Base-by-base conservation (phyloP, 2,329 filamentous ascomycete genomes). In the Pyrenophora seminiperda region DNA sequence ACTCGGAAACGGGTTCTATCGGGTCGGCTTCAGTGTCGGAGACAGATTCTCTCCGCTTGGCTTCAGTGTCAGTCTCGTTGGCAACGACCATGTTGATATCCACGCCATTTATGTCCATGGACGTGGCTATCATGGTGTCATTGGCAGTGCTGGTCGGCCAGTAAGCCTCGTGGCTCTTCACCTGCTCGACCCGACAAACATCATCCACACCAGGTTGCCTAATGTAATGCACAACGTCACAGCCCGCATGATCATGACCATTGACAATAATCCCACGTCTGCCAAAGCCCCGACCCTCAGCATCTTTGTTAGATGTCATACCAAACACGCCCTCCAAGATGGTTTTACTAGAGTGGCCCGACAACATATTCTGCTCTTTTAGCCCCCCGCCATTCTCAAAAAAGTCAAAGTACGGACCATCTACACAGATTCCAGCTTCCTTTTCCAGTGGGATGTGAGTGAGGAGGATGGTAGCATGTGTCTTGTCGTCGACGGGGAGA, bases 401-500 rank as follows among this genome's bases (percentile, higher is more conserved):
- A 71, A 93, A 96, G 43, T 84, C 82, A 68, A 97, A 96, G 70
- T 87, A 88, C 0, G 94, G 93, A 0, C 81, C 79, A 69, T 99
- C 94, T 1, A 90, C 86, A 70, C 94, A 99, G 24, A 94, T 75
- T 0, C 92, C 93, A 6, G 81, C 81, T 2, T 83, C 79, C 70
- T 99, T 99, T 77, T 94, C 86, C 7, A 97, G 78, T 0, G 94
- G 94, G 3, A 99, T 88, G 68, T 99, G 94, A 0, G 94, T 99
- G 14, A 99, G 81, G 2, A 97, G 80, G 3, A 99, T 75, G 0
- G 92, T 97, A 60, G 91, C 90, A 45, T 85, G 82, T 2, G 84
- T 85, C 43, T 79, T 73, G 57, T 80, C 81, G 43, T 82, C 78
- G 33, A 90, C 87, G 1, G 84, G 79, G 2, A 79, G 73, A 1